These are phyloP conservation scores for Clathrospora elynae DNA, from an alignment of 2,329 filamentous ascomycete species.

Conservation along the genomic window DNA sequence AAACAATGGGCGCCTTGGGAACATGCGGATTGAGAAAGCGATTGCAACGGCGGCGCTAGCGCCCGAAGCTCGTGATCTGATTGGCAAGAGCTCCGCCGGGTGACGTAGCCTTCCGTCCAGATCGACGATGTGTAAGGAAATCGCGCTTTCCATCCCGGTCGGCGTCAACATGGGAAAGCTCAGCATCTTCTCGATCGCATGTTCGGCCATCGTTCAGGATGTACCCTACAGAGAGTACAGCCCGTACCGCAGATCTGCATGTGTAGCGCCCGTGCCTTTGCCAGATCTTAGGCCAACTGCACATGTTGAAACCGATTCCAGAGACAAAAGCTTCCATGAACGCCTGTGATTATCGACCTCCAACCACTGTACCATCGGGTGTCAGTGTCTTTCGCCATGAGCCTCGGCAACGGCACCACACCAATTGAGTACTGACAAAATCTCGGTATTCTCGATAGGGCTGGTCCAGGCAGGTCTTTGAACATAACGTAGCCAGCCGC, in stretches of 20 bases:
- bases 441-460: too few relatives aligned
- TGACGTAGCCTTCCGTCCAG: constrained; percentile 10
- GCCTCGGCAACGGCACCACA: too few relatives aligned
- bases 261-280: not conserved
- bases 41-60: constrained; percentile 5
- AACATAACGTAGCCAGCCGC: too few relatives aligned
- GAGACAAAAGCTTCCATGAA: too few relatives aligned
- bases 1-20: constrained; percentile 12
- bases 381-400: too few relatives aligned
- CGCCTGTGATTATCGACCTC: too few relatives aligned
- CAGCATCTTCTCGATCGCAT: constrained; percentile 1
- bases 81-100: constrained; percentile 4
- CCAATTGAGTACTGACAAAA: too few relatives aligned
- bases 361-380: too few relatives aligned
- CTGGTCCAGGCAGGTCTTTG: too few relatives aligned
- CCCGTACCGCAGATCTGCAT: not conserved
- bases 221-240: too few relatives aligned
- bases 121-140: constrained; percentile 11
- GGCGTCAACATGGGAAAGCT: not conserved
- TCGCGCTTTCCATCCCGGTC: constrained; percentile 1
- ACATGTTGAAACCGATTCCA: too few relatives aligned
- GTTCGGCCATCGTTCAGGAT: not conserved
- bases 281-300: too few relatives aligned
- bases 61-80: constrained; percentile 1
- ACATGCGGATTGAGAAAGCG: constrained; percentile 17